Percentiles rank a stretch among this genome's conserved stretches.
Conservation (phyloP, 495 filamentous ascomycete species). For the Neurospora hispaniola region DNA sequence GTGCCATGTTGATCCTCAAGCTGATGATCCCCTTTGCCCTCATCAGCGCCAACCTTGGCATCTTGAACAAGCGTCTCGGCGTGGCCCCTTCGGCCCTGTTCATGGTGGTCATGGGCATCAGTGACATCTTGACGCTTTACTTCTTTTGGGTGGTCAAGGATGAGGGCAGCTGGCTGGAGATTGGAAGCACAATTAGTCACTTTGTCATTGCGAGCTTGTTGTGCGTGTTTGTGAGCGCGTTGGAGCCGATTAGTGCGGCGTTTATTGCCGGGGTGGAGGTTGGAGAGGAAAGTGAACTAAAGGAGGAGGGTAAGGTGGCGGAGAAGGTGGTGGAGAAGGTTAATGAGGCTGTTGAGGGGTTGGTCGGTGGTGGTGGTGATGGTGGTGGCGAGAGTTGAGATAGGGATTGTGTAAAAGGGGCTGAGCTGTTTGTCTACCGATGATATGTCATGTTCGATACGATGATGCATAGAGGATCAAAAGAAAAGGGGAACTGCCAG, state of each 20-base stretch:
- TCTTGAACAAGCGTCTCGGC: slow-evolving; percentile 77
- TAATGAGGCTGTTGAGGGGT: slow-evolving; percentile 12
- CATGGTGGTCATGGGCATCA: slow-evolving; percentile 88
- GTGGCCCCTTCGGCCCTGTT: slow-evolving; percentile 79
- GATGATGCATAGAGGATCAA: background rate
- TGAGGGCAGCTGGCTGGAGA: slow-evolving; percentile 94
- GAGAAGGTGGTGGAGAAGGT: slow-evolving; percentile 14
- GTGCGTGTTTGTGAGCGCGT: slow-evolving; percentile 78
- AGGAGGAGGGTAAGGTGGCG: slow-evolving; percentile 7
- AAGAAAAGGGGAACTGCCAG: background rate
- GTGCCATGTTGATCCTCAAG: slow-evolving; percentile 78
- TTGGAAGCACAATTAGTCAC: slow-evolving; percentile 89
- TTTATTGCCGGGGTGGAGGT: slow-evolving; percentile 79
- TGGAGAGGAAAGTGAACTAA: slow-evolving; percentile 17
- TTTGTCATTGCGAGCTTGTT: slow-evolving; percentile 85
- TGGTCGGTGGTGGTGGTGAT: background rate
- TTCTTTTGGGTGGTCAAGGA: slow-evolving; percentile 98
- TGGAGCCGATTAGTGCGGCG: slow-evolving; percentile 78
- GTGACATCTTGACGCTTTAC: slow-evolving; percentile 86
- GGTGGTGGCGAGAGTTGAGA: background rate
- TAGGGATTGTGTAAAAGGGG: background rate
- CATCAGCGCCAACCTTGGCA: slow-evolving; percentile 85
- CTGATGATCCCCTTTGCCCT: slow-evolving; percentile 88
- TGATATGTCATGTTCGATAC: background rate
- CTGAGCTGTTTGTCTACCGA: background rate